phyloP scores from a whole-genome alignment of 371 early-diverging fungal genomes.

The Entomophthora muscae region DNA sequence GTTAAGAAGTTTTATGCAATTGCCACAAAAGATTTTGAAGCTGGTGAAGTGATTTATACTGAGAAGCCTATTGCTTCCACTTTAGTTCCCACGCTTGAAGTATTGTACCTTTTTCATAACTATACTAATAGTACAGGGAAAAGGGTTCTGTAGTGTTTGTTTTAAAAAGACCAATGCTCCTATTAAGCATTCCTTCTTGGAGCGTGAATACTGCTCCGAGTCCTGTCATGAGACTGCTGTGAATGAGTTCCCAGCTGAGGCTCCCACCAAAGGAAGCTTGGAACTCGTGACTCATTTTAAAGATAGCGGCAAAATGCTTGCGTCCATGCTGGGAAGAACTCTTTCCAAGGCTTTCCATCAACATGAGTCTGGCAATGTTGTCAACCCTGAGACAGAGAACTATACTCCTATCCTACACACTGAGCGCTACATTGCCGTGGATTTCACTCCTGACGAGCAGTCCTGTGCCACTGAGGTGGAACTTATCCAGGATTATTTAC shows the following conservation, averaged over 20 bases:
- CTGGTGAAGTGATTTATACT: conserved; percentile 47
- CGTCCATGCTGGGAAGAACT: conserved; percentile 57
- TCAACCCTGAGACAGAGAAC: conserved; percentile 25
- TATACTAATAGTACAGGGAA: conserved; percentile 15
- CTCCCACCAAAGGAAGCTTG: conserved; percentile 10
- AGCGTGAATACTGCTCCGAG: conserved; percentile 40
- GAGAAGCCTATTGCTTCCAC: conserved; percentile 57
- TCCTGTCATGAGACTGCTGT: conserved; percentile 31
- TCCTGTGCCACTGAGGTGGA: conserved; percentile 27
- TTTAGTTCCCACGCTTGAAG: conserved; percentile 38
- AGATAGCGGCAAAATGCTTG: conserved; percentile 34
- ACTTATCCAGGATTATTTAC: conserved; percentile 37
- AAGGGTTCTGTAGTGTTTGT: conserved; percentile 46
- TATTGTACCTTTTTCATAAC: conserved; percentile 12
- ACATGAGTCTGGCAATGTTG: conserved; percentile 32
- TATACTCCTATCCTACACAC: conserved; percentile 62
- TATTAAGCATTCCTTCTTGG: conserved; percentile 24
- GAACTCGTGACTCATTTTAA: conserved; percentile 22
- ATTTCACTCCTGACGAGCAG: conserved; percentile 25
- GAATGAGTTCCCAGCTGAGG: conserved; percentile 35
- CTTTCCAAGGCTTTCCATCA: conserved; percentile 53
- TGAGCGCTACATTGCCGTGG: conserved; percentile 49
- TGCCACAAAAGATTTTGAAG: conserved; percentile 47
- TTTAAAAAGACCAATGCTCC: conserved; percentile 26
- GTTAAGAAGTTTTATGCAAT: conserved; percentile 37